phyloP scores from a whole-genome alignment of 345 rosid species.

The Boechera retrofracta region DNA sequence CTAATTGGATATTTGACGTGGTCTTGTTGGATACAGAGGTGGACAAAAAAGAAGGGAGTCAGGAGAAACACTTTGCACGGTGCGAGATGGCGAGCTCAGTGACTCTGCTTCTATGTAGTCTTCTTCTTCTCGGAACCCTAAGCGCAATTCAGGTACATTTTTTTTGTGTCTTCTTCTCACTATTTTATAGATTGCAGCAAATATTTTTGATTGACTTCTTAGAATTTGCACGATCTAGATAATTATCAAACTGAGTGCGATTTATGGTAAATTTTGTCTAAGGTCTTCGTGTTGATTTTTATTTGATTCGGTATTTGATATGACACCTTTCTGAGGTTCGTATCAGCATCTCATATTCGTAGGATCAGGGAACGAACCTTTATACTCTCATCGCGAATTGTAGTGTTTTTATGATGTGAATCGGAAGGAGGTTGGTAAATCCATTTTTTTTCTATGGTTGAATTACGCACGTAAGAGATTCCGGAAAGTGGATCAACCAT shows the following conservation, averaged over 20 bases:
- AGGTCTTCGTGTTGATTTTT: background rate
- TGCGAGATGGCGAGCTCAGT: conserved; percentile 61
- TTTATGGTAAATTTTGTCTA: background rate
- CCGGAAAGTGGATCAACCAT: conserved; percentile 5
- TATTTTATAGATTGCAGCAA: background rate
- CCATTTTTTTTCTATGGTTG: background rate
- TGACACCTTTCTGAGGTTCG: background rate
- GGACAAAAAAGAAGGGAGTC: background rate
- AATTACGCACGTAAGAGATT: background rate
- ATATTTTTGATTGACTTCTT: background rate
- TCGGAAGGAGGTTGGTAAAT: background rate
- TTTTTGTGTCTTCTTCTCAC: background rate
- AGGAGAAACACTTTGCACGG: conserved; percentile 2
- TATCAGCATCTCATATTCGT: too few relatives aligned
- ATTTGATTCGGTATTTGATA: background rate
- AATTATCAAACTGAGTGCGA: conserved; percentile 7
- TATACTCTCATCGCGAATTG: background rate
- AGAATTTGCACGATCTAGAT: conserved; percentile 22
- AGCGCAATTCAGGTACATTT: conserved; percentile 55
- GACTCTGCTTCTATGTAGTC: conserved; percentile 52
- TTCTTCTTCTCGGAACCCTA: conserved; percentile 60
- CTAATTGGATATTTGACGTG: conserved; percentile 32
- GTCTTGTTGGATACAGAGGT: background rate
- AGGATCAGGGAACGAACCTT: background rate
- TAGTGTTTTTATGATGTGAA: background rate